Evolutionary conservation across 2,329 filamentous ascomycete genomes (phyloP).

Genomic region (Fusarium oxysporum): DNA sequence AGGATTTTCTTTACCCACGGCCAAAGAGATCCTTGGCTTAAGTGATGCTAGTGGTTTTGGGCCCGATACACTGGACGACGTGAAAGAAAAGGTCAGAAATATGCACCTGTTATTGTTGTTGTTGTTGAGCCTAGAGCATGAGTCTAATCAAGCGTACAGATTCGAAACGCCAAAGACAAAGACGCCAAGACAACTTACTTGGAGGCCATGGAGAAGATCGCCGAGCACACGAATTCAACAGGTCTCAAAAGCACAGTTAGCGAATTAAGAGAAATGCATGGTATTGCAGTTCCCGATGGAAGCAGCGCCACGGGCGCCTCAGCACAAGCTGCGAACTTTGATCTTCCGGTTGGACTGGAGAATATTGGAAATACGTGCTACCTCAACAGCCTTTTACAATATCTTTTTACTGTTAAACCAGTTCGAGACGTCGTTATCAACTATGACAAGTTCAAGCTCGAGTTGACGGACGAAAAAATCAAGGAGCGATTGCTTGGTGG

Average conservation of each 20-base stretch:
- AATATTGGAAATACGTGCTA: conserved; percentile 99
- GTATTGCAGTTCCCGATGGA: conserved; percentile 33
- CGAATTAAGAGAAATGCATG: conserved; percentile 44
- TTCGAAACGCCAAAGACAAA: conserved; percentile 43
- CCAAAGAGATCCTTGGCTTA: conserved; percentile 49
- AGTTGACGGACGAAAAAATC: conserved; percentile 72
- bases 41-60: conserved; percentile 39
- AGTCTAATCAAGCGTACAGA: conserved; percentile 38
- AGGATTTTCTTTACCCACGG: conserved; percentile 53
- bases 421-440: conserved; percentile 84
- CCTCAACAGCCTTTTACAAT: conserved; percentile 94
- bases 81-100: conserved; percentile 46
- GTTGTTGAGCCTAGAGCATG: not conserved
- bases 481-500: conserved; percentile 80
- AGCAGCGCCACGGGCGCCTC: not conserved
- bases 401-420: conserved; percentile 88
- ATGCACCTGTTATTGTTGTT: not conserved
- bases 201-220: conserved; percentile 52
- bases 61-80: conserved; percentile 39
- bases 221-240: conserved; percentile 46
- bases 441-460: conserved; percentile 77
- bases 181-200: conserved; percentile 49
- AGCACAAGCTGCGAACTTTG: conserved; percentile 48
- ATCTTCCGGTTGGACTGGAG: conserved; percentile 84
- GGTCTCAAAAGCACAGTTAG: conserved; percentile 46